Evolutionary conservation across 2,329 filamentous ascomycete genomes (phyloP), one percentile per base, ranked within the genome.

Genomic region (Sphaerulina populicola): DNA sequence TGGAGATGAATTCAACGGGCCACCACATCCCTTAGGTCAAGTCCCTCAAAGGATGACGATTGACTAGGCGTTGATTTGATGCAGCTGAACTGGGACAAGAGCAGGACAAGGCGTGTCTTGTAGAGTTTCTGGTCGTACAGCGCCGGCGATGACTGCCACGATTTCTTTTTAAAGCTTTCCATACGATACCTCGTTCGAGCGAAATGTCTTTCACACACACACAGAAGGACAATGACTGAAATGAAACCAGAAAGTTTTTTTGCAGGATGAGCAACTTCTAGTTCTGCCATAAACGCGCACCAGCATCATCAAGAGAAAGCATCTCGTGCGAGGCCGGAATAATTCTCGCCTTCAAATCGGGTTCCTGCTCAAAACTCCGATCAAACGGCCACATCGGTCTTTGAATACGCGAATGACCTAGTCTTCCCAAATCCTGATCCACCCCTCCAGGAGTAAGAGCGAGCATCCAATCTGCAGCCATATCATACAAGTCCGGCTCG

Each of bases 31-130:
- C 14, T 54, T 67, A 38, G 64, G 63, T 29, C 56, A 58, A 40
- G 59, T 67, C 33, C 60, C 59, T 39, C 53, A 55, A 36, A 55
- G 66, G 52, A 76, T 76, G 74, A 74, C 71, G 47, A 76, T 76
- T 60, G 74, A 76, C 60, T 76, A 42, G 44, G 29, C 23, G 18
- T 23, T 23, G 18, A n/a, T 35, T 35, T 6, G 31, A 27, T 15
- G 37, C 37, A 15, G 14, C 37, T 21, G 14, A 8, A 27, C 23
- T 15, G 4, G 10, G 37, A 9, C 4, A 15, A 15, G 37, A 14
- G 39, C 8, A 41, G 7, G 39, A 41, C 18, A 23, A 5, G 18
- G 39, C 37, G 37, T 21, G 14, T 39, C 14, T n/a, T 18, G 18
- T 18, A 39, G 21, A n/a, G 37, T 7, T 35, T n/a, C 31, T 35